phyloP scores from a whole-genome alignment of 2,329 filamentous ascomycete genomes.

The Lasiodiplodia theobromae region DNA sequence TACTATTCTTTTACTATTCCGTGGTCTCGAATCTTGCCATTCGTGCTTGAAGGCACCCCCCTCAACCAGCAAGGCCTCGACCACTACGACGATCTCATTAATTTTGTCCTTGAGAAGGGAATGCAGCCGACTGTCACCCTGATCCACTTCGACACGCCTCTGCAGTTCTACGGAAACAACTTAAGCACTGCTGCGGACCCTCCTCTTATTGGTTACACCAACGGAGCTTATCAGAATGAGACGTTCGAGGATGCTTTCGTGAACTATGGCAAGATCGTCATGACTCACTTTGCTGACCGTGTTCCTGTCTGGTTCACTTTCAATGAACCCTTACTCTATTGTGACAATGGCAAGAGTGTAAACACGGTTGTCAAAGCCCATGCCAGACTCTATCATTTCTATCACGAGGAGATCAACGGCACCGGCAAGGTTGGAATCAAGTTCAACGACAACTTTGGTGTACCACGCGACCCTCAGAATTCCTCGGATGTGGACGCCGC shows the following conservation, averaged over 20 bases:
- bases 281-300: constrained; percentile 52
- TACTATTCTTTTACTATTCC: constrained; percentile 54
- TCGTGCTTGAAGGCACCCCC: constrained; percentile 53
- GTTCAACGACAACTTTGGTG: constrained; percentile 30
- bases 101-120: constrained; percentile 50
- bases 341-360: constrained; percentile 16
- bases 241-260: constrained; percentile 50
- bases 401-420: constrained; percentile 16
- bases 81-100: constrained; percentile 59
- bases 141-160: constrained; percentile 53
- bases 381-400: constrained; percentile 23
- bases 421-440: constrained; percentile 19
- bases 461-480: constrained; percentile 12
- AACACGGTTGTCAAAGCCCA: constrained; percentile 14
- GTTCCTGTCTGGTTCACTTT: constrained; percentile 51
- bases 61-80: constrained; percentile 56
- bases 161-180: constrained; percentile 50
- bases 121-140: constrained; percentile 56
- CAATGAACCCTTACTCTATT: constrained; percentile 34
- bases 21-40: constrained; percentile 60
- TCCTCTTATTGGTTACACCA: constrained; percentile 37
- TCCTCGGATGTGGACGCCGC: constrained; percentile 17
- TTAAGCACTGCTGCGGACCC: constrained; percentile 51
- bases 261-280: constrained; percentile 48
- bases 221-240: constrained; percentile 46